These are phyloP conservation scores for Pleurotus pulmonarius DNA, from an alignment of 768 basidiomycete genomes.

Conservation along the genomic window DNA sequence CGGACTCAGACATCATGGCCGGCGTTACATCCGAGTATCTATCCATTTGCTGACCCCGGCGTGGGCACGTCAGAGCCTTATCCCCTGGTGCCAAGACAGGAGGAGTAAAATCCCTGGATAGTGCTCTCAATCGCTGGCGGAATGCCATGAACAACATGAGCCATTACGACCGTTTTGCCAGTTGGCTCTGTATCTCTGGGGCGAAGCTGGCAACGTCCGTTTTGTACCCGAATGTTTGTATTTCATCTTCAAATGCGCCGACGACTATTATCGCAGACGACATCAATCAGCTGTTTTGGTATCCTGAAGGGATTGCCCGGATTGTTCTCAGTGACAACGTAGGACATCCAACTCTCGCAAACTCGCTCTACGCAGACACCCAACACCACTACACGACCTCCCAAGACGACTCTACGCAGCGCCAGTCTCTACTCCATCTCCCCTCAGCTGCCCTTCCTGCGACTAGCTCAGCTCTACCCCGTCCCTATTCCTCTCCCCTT, in stretches of 20 bases:
- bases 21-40: constrained; percentile 52
- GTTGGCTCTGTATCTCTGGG: constrained; percentile 96
- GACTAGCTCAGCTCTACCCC: too few species aligned
- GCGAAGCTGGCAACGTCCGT: constrained; percentile 95
- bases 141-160: constrained; percentile 99
- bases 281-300: constrained; percentile 99
- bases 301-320: constrained; percentile 93
- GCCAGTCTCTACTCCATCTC: too few species aligned
- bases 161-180: constrained; percentile 97
- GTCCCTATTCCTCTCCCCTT: too few species aligned
- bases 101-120: constrained; percentile 80
- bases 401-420: too few species aligned
- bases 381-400: too few species aligned
- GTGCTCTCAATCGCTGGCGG: constrained; percentile 91
- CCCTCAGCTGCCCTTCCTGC: too few species aligned
- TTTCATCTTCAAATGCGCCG: constrained; percentile 99
- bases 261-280: constrained; percentile 99
- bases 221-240: constrained; percentile 96
- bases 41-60: constrained; percentile 56
- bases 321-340: constrained; percentile 89
- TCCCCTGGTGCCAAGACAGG: constrained; percentile 52
- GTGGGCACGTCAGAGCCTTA: constrained; percentile 64
- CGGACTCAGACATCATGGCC: constrained; percentile 30
- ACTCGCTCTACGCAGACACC: too few species aligned
- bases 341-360: too few species aligned